phyloP scores from a whole-genome alignment of 306 rosid species.

The Mucuna pruriens region DNA sequence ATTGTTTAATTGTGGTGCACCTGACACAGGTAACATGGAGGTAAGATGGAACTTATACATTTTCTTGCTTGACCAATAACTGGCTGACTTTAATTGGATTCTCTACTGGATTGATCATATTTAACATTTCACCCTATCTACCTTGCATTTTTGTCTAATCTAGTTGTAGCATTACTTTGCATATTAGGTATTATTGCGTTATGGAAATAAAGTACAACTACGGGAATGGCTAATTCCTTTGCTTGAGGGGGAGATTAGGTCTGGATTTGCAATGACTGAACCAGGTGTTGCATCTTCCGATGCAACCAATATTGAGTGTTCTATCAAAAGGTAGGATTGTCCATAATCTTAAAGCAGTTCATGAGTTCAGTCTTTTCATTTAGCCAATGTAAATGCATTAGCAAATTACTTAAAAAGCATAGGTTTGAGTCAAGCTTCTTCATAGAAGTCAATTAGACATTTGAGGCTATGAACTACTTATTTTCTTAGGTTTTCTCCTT shows the following conservation, averaged over 20 bases:
- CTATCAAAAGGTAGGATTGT: slow-evolving; percentile 72
- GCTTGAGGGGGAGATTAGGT: slow-evolving; percentile 91
- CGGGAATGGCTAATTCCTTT: slow-evolving; percentile 91
- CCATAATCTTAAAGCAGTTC: slow-evolving; percentile 11
- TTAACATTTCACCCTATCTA: background rate
- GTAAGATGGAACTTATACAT: slow-evolving; percentile 53
- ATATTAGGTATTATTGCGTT: slow-evolving; percentile 83
- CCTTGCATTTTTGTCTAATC: slow-evolving; percentile 29
- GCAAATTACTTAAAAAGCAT: background rate
- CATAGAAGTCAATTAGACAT: background rate
- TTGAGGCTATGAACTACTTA: background rate
- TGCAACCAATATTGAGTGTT: slow-evolving; percentile 91
- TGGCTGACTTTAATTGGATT: slow-evolving; percentile 23
- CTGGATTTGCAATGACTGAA: slow-evolving; percentile 98
- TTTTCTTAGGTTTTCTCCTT: slow-evolving; percentile 27
- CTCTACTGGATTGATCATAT: slow-evolving; percentile 14
- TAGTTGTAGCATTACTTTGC: slow-evolving; percentile 32
- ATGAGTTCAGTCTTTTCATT: slow-evolving; percentile 18
- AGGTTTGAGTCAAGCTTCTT: slow-evolving; percentile 34
- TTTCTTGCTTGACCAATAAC: slow-evolving; percentile 20
- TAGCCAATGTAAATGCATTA: background rate
- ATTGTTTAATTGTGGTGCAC: slow-evolving; percentile 89
- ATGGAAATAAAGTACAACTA: slow-evolving; percentile 80
- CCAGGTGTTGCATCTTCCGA: slow-evolving; percentile 94
- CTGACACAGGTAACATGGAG: slow-evolving; percentile 99